Evolutionary conservation across 164 flowering plant species (phyloP).

Genomic region (Vitis rupestris): DNA sequence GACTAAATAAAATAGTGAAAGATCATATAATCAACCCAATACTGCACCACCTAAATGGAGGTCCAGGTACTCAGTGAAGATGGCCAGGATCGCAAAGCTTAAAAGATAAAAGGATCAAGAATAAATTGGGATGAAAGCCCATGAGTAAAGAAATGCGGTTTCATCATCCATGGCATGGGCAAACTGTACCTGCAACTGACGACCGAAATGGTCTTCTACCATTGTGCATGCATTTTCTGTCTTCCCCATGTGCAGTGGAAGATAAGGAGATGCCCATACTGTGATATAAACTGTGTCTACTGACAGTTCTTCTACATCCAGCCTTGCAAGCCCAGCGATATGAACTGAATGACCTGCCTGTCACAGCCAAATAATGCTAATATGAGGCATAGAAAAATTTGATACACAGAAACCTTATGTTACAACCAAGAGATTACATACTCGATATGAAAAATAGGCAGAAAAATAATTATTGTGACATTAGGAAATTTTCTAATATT

Average conservation of each 20-base stretch:
- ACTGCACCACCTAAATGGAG: no score
- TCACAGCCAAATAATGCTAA: conserved; percentile 7
- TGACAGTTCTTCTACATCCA: conserved; percentile 63
- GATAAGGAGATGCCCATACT: conserved; percentile 86
- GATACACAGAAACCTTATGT: background rate
- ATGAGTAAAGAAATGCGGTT: background rate
- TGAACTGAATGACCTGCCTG: conserved; percentile 89
- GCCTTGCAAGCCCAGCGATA: conserved; percentile 83
- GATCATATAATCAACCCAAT: no score
- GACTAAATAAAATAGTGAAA: no score
- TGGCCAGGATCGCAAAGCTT: no score
- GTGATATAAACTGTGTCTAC: conserved; percentile 46
- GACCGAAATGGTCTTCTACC: conserved; percentile 84
- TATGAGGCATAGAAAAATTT: background rate
- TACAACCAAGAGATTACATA: background rate
- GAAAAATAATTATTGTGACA: no score
- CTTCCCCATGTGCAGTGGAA: conserved; percentile 97
- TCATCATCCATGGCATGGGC: background rate
- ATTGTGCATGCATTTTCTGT: conserved; percentile 61
- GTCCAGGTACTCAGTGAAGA: no score
- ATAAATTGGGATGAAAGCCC: background rate
- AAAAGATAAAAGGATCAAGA: no score
- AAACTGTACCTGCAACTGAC: conserved; percentile 71
- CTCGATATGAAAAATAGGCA: no score
- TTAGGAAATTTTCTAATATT: no score